A percentile compares a stretch with the other conserved stretches of the same genome.
Evolutionary conservation across 202 grass and related monocot species (phyloP).

Genomic region (Musa balbisiana): DNA sequence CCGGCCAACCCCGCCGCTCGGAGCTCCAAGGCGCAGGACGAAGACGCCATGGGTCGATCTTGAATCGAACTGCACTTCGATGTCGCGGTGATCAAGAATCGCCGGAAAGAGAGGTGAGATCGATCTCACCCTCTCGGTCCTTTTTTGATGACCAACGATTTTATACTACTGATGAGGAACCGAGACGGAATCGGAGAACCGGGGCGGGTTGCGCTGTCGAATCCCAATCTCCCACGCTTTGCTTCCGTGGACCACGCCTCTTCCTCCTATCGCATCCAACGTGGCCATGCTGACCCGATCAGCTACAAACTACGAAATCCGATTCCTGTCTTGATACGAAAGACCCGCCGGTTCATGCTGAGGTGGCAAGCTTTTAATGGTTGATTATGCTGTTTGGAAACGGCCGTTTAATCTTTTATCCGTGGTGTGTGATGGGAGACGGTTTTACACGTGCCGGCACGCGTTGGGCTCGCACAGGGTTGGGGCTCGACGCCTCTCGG

Average conservation of each 20-base stretch:
- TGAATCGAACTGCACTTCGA: neutral
- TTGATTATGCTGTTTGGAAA: neutral
- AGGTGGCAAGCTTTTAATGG: neutral
- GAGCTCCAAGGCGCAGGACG: neutral
- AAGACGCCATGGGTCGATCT: neutral
- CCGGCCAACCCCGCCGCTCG: neutral
- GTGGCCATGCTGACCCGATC: neutral
- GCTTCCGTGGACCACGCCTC: neutral
- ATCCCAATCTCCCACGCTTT: neutral
- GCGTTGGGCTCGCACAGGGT: neutral
- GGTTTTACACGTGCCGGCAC: neutral
- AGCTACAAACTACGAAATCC: neutral
- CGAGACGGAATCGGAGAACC: neutral
- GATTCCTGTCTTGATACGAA: neutral
- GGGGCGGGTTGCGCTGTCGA: neutral
- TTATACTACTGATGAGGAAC: neutral
- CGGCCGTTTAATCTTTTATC: neutral
- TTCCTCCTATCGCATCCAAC: neutral
- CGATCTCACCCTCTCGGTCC: neutral
- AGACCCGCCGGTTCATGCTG: neutral
- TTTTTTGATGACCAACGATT: neutral
- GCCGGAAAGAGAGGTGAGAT: neutral
- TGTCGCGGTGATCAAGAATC: neutral
- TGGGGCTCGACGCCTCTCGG: neutral
- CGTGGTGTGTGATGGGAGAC: neutral